A percentile compares a stretch with the other conserved stretches of the same genome.
phyloP scores from a whole-genome alignment of 1,139 yeast genomes.

The Geotrichum fermentans region DNA sequence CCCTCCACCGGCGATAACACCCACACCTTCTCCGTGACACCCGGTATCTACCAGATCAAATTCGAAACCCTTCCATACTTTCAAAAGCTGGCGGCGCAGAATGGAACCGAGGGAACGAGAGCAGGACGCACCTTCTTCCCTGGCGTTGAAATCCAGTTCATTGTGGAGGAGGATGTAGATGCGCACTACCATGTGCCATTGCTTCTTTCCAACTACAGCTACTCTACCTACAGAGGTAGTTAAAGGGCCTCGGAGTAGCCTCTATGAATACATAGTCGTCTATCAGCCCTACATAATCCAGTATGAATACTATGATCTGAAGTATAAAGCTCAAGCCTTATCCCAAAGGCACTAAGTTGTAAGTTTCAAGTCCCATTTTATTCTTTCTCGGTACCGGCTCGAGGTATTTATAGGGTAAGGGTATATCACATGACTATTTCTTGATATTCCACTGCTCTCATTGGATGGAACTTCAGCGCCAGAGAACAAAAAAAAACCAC shows the following conservation, averaged over 20 bases:
- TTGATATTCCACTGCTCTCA: background rate
- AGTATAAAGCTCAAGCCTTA: background rate
- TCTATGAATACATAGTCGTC: background rate
- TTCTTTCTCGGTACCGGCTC: background rate
- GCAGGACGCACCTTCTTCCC: slow-evolving; percentile 64
- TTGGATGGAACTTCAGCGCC: background rate
- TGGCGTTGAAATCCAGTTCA: slow-evolving; percentile 70
- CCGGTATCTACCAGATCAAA: slow-evolving; percentile 69
- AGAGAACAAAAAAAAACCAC: background rate
- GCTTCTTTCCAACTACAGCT: slow-evolving; percentile 73
- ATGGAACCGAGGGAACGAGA: slow-evolving; percentile 7
- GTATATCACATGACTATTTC: background rate
- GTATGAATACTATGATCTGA: no score
- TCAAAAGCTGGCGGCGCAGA: slow-evolving; percentile 31
- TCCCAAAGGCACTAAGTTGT: background rate
- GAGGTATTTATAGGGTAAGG: background rate
- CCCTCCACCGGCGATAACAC: slow-evolving; percentile 37
- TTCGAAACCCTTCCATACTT: slow-evolving; percentile 72
- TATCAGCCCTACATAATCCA: no score
- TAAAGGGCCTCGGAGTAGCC: background rate
- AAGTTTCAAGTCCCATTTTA: background rate
- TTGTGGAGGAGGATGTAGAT: slow-evolving; percentile 61
- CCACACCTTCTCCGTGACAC: slow-evolving; percentile 36
- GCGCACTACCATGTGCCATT: slow-evolving; percentile 84
- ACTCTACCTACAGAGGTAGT: slow-evolving; percentile 78